A percentile compares a stretch with the other conserved stretches of the same genome.
phyloP scores from a whole-genome alignment of 371 early-diverging fungal genomes.

The Actinomortierella ambigua region DNA sequence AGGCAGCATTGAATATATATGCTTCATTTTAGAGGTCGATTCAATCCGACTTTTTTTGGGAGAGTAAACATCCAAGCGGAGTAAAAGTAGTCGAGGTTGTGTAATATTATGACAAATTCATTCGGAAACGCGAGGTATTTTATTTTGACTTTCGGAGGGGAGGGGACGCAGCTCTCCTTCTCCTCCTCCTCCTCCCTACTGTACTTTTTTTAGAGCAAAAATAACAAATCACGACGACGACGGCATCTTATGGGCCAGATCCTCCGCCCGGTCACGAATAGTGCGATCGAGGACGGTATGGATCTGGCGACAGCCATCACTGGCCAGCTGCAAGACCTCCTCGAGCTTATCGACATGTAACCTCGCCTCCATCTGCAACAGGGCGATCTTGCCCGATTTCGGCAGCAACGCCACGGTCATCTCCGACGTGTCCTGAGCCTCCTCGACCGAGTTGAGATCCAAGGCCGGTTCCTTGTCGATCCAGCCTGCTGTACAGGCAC shows the following conservation, averaged over 20 bases:
- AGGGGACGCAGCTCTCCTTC: too few relatives aligned
- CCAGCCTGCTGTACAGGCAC: slow-evolving; percentile 93
- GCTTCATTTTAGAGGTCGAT: too few relatives aligned
- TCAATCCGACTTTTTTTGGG: too few relatives aligned
- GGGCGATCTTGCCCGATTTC: slow-evolving; percentile 79
- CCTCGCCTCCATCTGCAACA: slow-evolving; percentile 86
- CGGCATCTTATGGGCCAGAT: slow-evolving; percentile 33
- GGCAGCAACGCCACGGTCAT: slow-evolving; percentile 91
- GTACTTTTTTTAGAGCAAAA: too few relatives aligned
- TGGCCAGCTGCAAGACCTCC: slow-evolving; percentile 77
- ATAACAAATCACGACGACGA: slow-evolving; percentile 6
- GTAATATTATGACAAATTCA: too few relatives aligned
- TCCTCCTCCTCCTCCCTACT: too few relatives aligned
- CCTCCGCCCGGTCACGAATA: slow-evolving; percentile 60
- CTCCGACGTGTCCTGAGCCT: slow-evolving; percentile 85
- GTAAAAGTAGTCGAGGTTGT: too few relatives aligned
- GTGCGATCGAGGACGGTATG: slow-evolving; percentile 77
- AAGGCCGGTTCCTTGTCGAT: slow-evolving; percentile 79
- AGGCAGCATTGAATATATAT: too few relatives aligned
- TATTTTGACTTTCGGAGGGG: too few relatives aligned
- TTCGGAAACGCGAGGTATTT: too few relatives aligned
- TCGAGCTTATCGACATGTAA: slow-evolving; percentile 86
- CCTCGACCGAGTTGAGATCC: slow-evolving; percentile 92
- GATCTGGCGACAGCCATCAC: slow-evolving; percentile 85
- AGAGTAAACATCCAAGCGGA: too few relatives aligned